Conservation (phyloP, 2,329 filamentous ascomycete genomes). For the Hansfordia pulvinata region DNA sequence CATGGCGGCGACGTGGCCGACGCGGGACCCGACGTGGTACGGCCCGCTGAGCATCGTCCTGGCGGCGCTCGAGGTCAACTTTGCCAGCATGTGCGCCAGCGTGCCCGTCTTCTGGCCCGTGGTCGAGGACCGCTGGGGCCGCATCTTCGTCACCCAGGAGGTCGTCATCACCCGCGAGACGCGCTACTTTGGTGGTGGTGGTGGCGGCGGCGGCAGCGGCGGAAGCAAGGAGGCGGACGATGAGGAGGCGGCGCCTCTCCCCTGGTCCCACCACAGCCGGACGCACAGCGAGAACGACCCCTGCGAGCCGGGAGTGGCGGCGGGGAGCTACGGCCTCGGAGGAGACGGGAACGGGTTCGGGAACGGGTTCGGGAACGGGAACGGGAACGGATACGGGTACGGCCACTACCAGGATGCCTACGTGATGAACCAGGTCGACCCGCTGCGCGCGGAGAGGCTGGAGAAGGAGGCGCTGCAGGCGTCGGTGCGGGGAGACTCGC, state of each 20-base stretch:
- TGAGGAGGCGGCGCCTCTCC: too few species aligned
- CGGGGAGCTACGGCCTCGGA: too few species aligned
- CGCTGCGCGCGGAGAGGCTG: too few species aligned
- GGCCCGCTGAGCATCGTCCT: not conserved
- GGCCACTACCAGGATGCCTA: conserved; percentile 1
- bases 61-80: conserved; percentile 1
- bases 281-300: not conserved
- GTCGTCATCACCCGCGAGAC: not conserved
- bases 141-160: conserved; percentile 1
- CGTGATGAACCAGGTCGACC: conserved; percentile 1
- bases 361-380: too few species aligned
- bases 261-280: too few species aligned
- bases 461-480: too few species aligned
- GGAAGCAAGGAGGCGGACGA: too few species aligned
- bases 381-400: too few species aligned
- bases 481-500: too few species aligned
- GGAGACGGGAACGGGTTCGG: too few species aligned
- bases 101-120: conserved; percentile 1
- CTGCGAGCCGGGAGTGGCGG: not conserved
- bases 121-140: not conserved
- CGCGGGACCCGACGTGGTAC: conserved; percentile 1
- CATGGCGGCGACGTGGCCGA: not conserved
- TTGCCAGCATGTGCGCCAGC: not conserved
- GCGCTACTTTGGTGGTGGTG: not conserved
- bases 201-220: not conserved